phyloP scores from a whole-genome alignment of 371 early-diverging fungal genomes.

The Mucor velutinosus region DNA sequence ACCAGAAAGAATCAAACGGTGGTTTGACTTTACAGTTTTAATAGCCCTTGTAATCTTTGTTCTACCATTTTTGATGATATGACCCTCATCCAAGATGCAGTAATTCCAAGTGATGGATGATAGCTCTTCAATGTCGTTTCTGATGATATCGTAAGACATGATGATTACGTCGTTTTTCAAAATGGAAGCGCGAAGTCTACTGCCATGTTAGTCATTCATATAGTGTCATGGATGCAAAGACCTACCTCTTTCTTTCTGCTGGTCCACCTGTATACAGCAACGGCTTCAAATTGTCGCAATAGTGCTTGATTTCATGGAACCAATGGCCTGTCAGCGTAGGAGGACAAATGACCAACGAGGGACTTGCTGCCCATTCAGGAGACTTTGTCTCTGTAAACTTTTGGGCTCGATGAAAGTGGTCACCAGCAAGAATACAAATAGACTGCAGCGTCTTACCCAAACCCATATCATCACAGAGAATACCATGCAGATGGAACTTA shows the following conservation, averaged over 20 bases:
- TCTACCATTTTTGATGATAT: conserved; percentile 96
- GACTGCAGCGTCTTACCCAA: conserved; percentile 98
- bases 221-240: too few species aligned
- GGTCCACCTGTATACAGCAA: conserved; percentile 86
- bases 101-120: conserved; percentile 86
- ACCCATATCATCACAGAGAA: conserved; percentile 99
- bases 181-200: conserved; percentile 47
- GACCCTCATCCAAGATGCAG: conserved; percentile 99
- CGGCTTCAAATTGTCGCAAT: conserved; percentile 76
- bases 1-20: conserved; percentile 96
- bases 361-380: conserved; percentile 70
- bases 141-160: conserved; percentile 96
- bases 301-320: conserved; percentile 93
- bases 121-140: conserved; percentile 93
- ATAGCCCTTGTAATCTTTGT: conserved; percentile 94
- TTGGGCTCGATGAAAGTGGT: conserved; percentile 74
- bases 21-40: conserved; percentile 81
- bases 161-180: conserved; percentile 80
- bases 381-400: conserved; percentile 63
- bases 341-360: conserved; percentile 97
- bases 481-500: conserved; percentile 95
- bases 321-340: conserved; percentile 97
- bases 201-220: not conserved
- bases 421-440: conserved; percentile 93
- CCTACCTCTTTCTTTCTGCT: conserved; percentile 71